A percentile compares a stretch with the other conserved stretches of the same genome.
These are phyloP conservation scores for Lonicera japonica DNA, from an alignment of 129 eudicot species.

Conservation along the genomic window DNA sequence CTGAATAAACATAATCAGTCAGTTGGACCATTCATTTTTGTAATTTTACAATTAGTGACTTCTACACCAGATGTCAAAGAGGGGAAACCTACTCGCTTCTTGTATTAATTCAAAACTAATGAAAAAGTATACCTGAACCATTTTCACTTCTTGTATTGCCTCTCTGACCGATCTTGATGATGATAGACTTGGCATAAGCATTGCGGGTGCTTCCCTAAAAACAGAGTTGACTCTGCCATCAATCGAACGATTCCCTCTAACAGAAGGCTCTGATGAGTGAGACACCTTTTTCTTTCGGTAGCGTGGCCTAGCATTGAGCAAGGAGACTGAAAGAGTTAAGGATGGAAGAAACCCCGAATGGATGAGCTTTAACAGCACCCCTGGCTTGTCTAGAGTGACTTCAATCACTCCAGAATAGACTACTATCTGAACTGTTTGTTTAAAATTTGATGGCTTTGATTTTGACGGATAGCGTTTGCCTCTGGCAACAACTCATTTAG, in stretches of 20 bases:
- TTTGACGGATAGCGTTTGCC: too few relatives aligned
- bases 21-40: too few relatives aligned
- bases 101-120: too few relatives aligned
- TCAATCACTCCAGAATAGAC: too few relatives aligned
- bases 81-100: too few relatives aligned
- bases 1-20: too few relatives aligned
- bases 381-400: too few relatives aligned
- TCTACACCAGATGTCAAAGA: too few relatives aligned
- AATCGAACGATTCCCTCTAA: constrained; percentile 31
- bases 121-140: constrained; percentile 77
- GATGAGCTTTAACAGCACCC: constrained; percentile 4
- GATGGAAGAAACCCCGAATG: not conserved
- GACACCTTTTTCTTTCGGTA: constrained; percentile 64
- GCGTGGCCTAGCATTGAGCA: constrained; percentile 56
- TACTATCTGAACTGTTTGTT: too few relatives aligned
- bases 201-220: constrained; percentile 50
- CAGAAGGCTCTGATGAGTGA: constrained; percentile 45
- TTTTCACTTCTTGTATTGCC: constrained; percentile 76
- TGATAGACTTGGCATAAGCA: constrained; percentile 65
- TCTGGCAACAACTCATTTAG: too few relatives aligned
- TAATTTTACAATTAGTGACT: too few relatives aligned
- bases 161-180: constrained; percentile 80
- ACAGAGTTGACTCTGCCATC: constrained; percentile 31
- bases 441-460: too few relatives aligned
- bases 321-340: constrained; percentile 8